A percentile compares a stretch with the other conserved stretches of the same genome.
Conservation (phyloP, 495 filamentous ascomycete genomes). For the Cercophora newfieldiana region DNA sequence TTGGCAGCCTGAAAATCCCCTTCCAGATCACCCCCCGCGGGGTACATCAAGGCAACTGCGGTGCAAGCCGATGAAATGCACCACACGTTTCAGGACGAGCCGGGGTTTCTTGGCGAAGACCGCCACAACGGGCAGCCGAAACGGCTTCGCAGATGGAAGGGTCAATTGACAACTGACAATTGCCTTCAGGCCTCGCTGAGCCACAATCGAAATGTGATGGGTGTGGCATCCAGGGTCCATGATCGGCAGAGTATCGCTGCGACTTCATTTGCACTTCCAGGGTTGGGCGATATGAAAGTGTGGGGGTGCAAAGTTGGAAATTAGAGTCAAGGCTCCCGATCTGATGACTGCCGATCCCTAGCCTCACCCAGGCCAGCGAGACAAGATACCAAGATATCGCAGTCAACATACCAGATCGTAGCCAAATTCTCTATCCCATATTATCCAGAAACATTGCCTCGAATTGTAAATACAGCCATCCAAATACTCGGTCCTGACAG, state of each 20-base stretch:
- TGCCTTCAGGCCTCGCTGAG: neutral
- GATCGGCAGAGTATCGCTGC: neutral
- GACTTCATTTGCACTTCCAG: neutral
- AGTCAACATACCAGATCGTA: neutral
- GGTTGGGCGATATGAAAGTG: neutral
- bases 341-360: neutral
- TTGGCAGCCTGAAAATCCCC: no score
- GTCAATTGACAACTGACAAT: no score
- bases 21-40: neutral
- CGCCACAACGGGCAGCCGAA: neutral
- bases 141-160: neutral
- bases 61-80: neutral
- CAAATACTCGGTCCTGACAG: neutral
- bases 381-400: neutral
- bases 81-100: neutral
- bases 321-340: neutral
- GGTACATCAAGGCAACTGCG: neutral
- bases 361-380: neutral
- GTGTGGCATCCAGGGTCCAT: neutral
- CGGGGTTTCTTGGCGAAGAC: neutral
- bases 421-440: constrained; percentile 12
- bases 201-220: neutral
- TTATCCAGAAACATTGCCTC: constrained; percentile 10
- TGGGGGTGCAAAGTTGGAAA: neutral
- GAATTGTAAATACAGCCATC: constrained; percentile 4